phyloP scores from a whole-genome alignment of 2,329 filamentous ascomycete genomes.

The Fusarium circinatum region DNA sequence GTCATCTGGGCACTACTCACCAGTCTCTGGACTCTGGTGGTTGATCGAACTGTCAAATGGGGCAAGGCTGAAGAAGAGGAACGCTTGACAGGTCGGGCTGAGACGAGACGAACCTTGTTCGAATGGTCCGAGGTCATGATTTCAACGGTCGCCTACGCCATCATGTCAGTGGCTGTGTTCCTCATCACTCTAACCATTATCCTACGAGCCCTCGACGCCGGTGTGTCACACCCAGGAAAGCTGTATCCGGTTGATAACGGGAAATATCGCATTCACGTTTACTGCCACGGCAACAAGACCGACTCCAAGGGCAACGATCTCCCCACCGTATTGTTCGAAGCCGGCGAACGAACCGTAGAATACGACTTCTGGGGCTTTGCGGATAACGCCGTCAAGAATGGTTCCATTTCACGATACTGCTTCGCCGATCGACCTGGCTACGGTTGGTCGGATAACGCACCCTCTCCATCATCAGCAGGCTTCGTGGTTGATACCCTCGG shows the following conservation, averaged over 20 bases:
- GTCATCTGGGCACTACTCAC: slow-evolving; percentile 85
- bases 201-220: slow-evolving; percentile 81
- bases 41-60: slow-evolving; percentile 86
- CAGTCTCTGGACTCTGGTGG: slow-evolving; percentile 79
- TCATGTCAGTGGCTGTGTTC: slow-evolving; percentile 75
- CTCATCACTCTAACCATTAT: slow-evolving; percentile 84
- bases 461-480: slow-evolving; percentile 90
- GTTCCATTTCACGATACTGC: slow-evolving; percentile 88
- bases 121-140: slow-evolving; percentile 87
- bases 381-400: slow-evolving; percentile 78
- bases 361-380: slow-evolving; percentile 83
- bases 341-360: slow-evolving; percentile 82
- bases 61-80: slow-evolving; percentile 95
- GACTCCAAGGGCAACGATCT: slow-evolving; percentile 61
- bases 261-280: slow-evolving; percentile 88
- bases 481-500: slow-evolving; percentile 92
- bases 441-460: slow-evolving; percentile 88
- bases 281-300: slow-evolving; percentile 78
- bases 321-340: slow-evolving; percentile 89
- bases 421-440: slow-evolving; percentile 94
- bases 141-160: slow-evolving; percentile 75
- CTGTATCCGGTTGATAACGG: slow-evolving; percentile 82
- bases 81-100: slow-evolving; percentile 86
- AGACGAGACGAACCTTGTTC: slow-evolving; percentile 81
- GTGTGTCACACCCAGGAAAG: slow-evolving; percentile 77